Percentiles rank a stretch among this genome's conserved stretches.
phyloP scores from a whole-genome alignment of 306 rosid genomes.

The Quercus cerris region DNA sequence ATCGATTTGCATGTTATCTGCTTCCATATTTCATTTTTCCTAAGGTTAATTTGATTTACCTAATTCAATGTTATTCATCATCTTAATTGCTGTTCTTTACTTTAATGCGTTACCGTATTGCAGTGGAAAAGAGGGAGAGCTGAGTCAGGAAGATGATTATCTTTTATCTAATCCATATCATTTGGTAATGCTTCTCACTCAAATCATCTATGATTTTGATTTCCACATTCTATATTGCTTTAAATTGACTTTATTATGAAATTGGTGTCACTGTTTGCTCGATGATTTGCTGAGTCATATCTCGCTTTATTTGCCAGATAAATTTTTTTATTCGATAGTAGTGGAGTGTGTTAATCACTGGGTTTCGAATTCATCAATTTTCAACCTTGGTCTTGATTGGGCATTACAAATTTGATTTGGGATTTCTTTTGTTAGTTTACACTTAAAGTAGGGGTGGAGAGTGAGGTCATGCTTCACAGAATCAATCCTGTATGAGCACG shows the following conservation, averaged over 20 bases:
- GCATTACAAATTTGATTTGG: background rate
- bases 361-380: background rate
- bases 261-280: background rate
- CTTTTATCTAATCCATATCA: constrained; percentile 93
- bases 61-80: constrained; percentile 7
- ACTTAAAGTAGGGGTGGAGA: background rate
- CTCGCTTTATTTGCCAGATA: background rate
- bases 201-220: background rate
- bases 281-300: background rate
- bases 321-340: background rate
- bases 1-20: background rate
- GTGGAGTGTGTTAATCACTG: background rate
- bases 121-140: constrained; percentile 90
- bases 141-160: constrained; percentile 76
- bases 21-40: background rate
- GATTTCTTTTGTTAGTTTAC: background rate
- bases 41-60: background rate
- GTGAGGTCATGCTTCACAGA: background rate
- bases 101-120: constrained; percentile 22
- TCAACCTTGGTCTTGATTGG: background rate
- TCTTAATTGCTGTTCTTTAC: background rate
- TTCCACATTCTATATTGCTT: constrained; percentile 9
- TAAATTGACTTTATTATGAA: constrained; percentile 8
- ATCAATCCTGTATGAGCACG: background rate
- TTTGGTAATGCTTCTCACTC: constrained; percentile 54